Evolutionary conservation across 2,329 filamentous ascomycete species (phyloP), one percentile per base, ranked within the genome.

Genomic region (Onygenales sp.): DNA sequence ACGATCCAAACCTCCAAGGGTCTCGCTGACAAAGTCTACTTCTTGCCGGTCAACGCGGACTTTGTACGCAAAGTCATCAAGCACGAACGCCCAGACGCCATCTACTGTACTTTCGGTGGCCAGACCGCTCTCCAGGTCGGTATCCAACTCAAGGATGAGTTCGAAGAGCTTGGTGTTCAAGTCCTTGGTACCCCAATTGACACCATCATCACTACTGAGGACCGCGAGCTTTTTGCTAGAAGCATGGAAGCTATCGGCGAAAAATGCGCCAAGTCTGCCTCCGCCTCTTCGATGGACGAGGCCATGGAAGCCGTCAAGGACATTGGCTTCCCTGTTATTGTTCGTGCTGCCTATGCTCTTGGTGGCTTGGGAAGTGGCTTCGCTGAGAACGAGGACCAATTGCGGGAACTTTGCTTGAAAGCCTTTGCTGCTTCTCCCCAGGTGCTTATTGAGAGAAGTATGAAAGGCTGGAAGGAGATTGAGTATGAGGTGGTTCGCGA

Each of bases 391-490:
- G 84, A 94, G 62, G 71, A 81, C 2, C 84, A 98, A 70, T 77
- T 97, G 43, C 74, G 87, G 36, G 88, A 92, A 2, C 85, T 97
- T 45, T 97, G 93, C 78, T 85, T 88, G 70, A 95, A 95, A 73
- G 92, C 93, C 6, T 90, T 98, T 61, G 91, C 93, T 32, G 91
- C 88, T 61, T 95, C 89, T 67, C 93, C 93, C 7, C 93, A 98
- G 69, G 88, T 98, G 6, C 81, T 98, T 52, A 94, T 98, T 63
- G 93, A 98, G 76, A 85, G 88, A 70, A 95, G 89, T 75, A 97
- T 98, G 92, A 97, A 97, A 77, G 93, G 93, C 55, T 98, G 93
- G 93, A 98, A 98, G 73, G 93, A 98, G 73, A 94, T 97, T 58
- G 93, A 98, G 71, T 98, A 97, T 67, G 93, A 98, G 71, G 93